phyloP scores from a whole-genome alignment of 495 filamentous ascomycete species.

The Podospora appendiculata region DNA sequence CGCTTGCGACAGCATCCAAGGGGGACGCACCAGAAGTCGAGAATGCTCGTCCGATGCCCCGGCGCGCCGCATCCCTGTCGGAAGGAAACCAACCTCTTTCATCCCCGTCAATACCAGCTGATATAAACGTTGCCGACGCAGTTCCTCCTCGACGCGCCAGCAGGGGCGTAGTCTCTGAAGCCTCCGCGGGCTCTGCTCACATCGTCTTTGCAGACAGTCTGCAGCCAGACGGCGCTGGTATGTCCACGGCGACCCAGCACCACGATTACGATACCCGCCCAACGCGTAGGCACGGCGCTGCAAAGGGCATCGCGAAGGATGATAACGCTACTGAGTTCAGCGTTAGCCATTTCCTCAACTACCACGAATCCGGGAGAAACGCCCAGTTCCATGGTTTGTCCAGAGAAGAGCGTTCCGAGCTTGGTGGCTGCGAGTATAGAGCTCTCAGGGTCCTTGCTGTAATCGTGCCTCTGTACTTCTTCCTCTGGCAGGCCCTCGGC shows the following conservation, averaged over 20 bases:
- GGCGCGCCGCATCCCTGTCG: background rate
- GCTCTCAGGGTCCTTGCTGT: constrained; percentile 64
- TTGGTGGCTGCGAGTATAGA: constrained; percentile 76
- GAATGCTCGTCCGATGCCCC: background rate
- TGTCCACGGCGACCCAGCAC: constrained; percentile 5
- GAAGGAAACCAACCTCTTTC: background rate
- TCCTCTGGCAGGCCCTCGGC: constrained; percentile 64
- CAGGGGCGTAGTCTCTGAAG: background rate
- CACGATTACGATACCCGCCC: background rate
- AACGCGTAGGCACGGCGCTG: background rate
- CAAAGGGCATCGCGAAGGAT: background rate
- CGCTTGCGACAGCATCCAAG: background rate
- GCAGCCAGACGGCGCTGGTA: background rate
- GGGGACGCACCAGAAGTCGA: background rate
- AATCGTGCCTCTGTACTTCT: constrained; percentile 67
- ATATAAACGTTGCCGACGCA: background rate
- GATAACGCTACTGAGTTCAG: constrained; percentile 4
- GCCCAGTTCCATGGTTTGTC: constrained; percentile 65
- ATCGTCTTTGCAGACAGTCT: constrained; percentile 17
- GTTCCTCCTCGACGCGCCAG: background rate
- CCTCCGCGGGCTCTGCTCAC: constrained; percentile 1
- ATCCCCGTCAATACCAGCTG: background rate
- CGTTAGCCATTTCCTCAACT: constrained; percentile 18
- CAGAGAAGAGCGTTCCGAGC: constrained; percentile 56
- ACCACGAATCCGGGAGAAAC: constrained; percentile 52